Evolutionary conservation across 2,329 filamentous ascomycete genomes (phyloP).

Genomic region (Rutstroemia sp.): DNA sequence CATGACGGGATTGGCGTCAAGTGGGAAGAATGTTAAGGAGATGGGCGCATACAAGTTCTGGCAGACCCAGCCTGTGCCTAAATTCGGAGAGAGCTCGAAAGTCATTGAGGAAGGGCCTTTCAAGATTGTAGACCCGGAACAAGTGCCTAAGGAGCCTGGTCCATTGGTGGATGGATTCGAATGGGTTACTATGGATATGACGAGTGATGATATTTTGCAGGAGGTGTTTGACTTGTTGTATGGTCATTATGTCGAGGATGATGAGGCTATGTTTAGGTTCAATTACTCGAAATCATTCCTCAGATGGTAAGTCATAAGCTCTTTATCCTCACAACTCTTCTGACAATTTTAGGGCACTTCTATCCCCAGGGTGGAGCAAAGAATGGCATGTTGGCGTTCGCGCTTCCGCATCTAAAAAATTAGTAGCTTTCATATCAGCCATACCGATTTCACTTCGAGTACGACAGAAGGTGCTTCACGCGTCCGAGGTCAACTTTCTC

Average conservation of each 20-base stretch:
- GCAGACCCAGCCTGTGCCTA: constrained; percentile 91
- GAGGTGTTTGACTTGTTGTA: constrained; percentile 90
- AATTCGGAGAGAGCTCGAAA: constrained; percentile 59
- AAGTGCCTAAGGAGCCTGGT: constrained; percentile 70
- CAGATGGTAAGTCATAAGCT: constrained; percentile 59
- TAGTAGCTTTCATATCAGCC: constrained; percentile 93
- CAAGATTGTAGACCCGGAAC: constrained; percentile 67
- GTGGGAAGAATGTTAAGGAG: constrained; percentile 86
- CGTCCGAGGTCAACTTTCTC: constrained; percentile 95
- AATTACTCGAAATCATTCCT: constrained; percentile 87
- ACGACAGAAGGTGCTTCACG: constrained; percentile 64
- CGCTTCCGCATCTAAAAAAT: constrained; percentile 70
- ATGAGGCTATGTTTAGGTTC: constrained; percentile 95
- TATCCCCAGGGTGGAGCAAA: constrained; percentile 88
- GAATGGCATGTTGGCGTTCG: constrained; percentile 95
- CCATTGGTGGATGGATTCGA: constrained; percentile 78
- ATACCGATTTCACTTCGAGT: constrained; percentile 80
- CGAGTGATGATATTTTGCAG: constrained; percentile 67
- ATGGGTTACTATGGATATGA: constrained; percentile 87
- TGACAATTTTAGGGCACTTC: constrained; percentile 63
- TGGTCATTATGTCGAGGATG: constrained; percentile 95
- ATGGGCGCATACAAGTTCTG: constrained; percentile 99
- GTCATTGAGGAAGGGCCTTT: constrained; percentile 72
- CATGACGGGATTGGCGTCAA: constrained; percentile 66
- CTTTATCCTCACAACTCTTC: not conserved